Evolutionary conservation across 129 eudicot genomes (phyloP).

Genomic region (Oenanthe sinensis): DNA sequence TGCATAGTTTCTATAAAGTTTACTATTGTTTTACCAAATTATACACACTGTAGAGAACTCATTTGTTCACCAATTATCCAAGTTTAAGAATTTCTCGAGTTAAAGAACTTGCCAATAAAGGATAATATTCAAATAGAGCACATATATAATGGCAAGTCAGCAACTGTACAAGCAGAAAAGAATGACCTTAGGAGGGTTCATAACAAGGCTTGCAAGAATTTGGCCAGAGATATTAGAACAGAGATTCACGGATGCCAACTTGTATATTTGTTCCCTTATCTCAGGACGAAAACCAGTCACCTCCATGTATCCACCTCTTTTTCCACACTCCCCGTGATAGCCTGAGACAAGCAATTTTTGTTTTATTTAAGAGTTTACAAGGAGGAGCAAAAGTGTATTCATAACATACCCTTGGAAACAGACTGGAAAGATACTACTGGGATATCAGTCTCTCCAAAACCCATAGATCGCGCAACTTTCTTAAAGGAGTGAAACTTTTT

Average conservation of each 20-base stretch:
- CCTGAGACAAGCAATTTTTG: constrained; percentile 29
- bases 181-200: constrained; percentile 94
- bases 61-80: neutral
- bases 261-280: constrained; percentile 88
- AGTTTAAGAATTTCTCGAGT: neutral
- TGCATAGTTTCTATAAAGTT: neutral
- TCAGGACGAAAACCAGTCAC: constrained; percentile 94
- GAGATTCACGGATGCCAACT: constrained; percentile 88
- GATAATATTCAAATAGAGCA: neutral
- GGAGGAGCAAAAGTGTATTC: neutral
- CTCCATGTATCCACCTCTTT: constrained; percentile 99
- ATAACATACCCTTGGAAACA: constrained; percentile 71
- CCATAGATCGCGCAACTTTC: constrained; percentile 82
- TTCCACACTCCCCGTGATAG: constrained; percentile 94
- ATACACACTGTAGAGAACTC: neutral
- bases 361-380: neutral
- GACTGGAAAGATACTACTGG: constrained; percentile 92
- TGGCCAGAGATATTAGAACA: constrained; percentile 95
- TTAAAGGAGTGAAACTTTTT: constrained; percentile 89
- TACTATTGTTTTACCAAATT: neutral
- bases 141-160: neutral
- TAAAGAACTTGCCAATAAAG: neutral
- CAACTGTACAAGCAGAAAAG: neutral
- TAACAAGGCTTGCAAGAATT: constrained; percentile 92
- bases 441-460: constrained; percentile 86